phyloP scores from a whole-genome alignment of 345 rosid species.

The Eucalyptus erythrocorys region DNA sequence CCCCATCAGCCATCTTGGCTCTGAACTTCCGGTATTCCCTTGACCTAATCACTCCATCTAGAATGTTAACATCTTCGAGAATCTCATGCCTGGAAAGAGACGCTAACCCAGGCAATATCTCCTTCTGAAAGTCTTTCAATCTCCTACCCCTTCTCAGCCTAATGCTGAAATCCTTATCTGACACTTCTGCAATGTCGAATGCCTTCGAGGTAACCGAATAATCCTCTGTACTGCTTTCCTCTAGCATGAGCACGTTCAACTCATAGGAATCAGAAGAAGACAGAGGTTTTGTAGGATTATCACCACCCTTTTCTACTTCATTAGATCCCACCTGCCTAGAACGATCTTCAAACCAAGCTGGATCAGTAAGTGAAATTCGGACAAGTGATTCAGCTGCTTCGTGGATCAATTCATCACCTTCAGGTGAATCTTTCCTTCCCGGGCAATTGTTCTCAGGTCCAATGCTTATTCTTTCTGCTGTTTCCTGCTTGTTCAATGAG shows the following conservation, averaged over 20 bases:
- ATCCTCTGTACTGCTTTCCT: constrained; percentile 35
- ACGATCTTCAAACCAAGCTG: constrained; percentile 5
- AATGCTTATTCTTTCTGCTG: background rate
- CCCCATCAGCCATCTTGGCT: constrained; percentile 27
- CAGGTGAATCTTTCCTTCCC: constrained; percentile 6
- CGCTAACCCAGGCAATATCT: constrained; percentile 55
- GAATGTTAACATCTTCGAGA: constrained; percentile 54
- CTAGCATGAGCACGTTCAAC: constrained; percentile 31
- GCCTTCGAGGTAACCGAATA: constrained; percentile 44
- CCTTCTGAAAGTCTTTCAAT: constrained; percentile 71
- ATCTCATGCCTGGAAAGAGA: constrained; percentile 67
- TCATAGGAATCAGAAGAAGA: constrained; percentile 53
- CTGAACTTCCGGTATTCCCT: constrained; percentile 61
- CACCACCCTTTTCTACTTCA: constrained; percentile 4
- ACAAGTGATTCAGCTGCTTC: constrained; percentile 59
- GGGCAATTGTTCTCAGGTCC: background rate
- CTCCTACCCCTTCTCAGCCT: constrained; percentile 75
- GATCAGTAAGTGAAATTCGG: constrained; percentile 13
- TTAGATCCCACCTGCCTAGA: constrained; percentile 2
- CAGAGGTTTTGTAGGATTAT: constrained; percentile 7
- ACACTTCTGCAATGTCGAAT: constrained; percentile 20
- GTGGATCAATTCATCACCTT: constrained; percentile 16
- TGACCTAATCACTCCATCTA: constrained; percentile 68
- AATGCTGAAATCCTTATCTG: constrained; percentile 29
- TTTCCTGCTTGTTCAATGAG: constrained; percentile 4